A percentile compares a stretch with the other conserved stretches of the same genome.
phyloP scores from a whole-genome alignment of 2,329 filamentous ascomycete genomes.

The Colletotrichum sp. region DNA sequence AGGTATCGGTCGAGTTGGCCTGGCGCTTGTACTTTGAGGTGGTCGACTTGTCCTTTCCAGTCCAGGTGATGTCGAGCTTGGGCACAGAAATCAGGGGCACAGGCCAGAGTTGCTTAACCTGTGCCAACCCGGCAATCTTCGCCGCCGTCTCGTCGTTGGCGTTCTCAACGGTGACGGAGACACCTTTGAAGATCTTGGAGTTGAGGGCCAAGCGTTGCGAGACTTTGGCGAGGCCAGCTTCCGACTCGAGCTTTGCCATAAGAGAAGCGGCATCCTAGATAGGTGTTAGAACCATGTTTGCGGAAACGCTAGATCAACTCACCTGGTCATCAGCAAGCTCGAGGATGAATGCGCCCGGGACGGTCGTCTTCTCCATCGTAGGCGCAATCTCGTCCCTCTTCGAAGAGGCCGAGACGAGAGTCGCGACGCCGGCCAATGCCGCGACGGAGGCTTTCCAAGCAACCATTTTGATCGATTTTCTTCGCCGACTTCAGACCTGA shows the following conservation, averaged over 20 bases:
- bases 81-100: slow-evolving; percentile 49
- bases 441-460: neutral
- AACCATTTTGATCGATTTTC: neutral
- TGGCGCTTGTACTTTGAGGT: slow-evolving; percentile 1
- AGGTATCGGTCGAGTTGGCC: slow-evolving; percentile 39
- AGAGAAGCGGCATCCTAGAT: neutral
- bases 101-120: slow-evolving; percentile 55
- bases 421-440: neutral
- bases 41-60: slow-evolving; percentile 28
- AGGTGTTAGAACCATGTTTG: neutral
- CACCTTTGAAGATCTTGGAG: slow-evolving; percentile 44
- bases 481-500: neutral
- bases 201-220: slow-evolving; percentile 24
- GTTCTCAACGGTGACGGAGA: slow-evolving; percentile 56
- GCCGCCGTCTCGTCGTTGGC: slow-evolving; percentile 43
- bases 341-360: slow-evolving; percentile 58
- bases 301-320: slow-evolving; percentile 14
- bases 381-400: neutral
- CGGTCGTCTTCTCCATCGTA: slow-evolving; percentile 17
- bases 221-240: slow-evolving; percentile 10
- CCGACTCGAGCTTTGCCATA: slow-evolving; percentile 2
- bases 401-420: neutral
- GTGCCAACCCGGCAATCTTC: slow-evolving; percentile 44
- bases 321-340: slow-evolving; percentile 57
- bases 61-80: slow-evolving; percentile 43